Percentiles rank a stretch among this genome's conserved stretches.
These are phyloP conservation scores for Jackrogersella minutella DNA, from an alignment of 495 filamentous ascomycete species.

Conservation along the genomic window DNA sequence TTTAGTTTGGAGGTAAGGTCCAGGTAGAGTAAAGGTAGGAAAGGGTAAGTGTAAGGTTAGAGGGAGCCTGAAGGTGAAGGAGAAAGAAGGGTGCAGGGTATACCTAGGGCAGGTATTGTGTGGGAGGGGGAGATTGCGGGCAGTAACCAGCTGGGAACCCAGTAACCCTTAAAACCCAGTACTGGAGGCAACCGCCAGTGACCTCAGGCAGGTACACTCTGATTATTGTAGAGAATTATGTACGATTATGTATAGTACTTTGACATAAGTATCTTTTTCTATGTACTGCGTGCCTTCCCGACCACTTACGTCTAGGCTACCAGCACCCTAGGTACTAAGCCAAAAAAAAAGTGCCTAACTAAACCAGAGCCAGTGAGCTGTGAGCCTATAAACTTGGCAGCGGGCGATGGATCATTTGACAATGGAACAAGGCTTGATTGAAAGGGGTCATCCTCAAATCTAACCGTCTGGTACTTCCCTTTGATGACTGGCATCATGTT, in stretches of 20 bases:
- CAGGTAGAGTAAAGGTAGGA: neutral
- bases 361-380: constrained; percentile 17
- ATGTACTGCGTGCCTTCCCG: too few species aligned
- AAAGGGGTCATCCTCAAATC: constrained; percentile 34
- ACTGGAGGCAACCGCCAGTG: neutral
- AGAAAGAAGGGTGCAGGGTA: constrained; percentile 21
- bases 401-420: constrained; percentile 34
- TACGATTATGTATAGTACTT: neutral
- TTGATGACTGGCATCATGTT: constrained; percentile 14
- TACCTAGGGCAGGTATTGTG: constrained; percentile 16
- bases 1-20: constrained; percentile 17
- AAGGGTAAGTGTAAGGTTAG: constrained; percentile 2
- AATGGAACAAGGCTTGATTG: constrained; percentile 26
- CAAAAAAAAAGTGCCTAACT: constrained; percentile 34
- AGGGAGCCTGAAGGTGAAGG: constrained; percentile 35
- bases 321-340: too few species aligned
- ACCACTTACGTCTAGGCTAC: too few species aligned
- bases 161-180: neutral
- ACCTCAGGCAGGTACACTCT: neutral
- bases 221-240: constrained; percentile 1
- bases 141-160: constrained; percentile 7
- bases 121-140: constrained; percentile 28
- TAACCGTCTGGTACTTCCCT: constrained; percentile 26
- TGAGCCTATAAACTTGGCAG: constrained; percentile 34
- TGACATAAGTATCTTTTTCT: constrained; percentile 3